These are phyloP conservation scores for Tetradesmus obliquus DNA, from an alignment of 139 green algal genomes.

Conservation along the genomic window DNA sequence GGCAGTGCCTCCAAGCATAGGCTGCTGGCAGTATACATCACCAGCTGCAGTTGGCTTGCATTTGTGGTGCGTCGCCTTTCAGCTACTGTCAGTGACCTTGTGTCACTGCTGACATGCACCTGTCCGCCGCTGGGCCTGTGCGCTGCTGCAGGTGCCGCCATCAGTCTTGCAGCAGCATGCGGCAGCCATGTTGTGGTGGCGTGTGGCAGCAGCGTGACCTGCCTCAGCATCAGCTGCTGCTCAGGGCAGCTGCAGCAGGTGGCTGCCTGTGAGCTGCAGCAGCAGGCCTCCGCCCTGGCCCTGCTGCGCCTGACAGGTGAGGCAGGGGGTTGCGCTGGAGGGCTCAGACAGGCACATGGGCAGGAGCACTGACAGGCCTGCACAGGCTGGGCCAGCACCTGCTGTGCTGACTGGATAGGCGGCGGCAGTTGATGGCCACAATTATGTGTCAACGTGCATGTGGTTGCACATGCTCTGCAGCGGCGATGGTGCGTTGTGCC, in stretches of 20 bases:
- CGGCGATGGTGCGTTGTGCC: background rate
- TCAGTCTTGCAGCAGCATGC: slow-evolving; percentile 35
- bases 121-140: background rate
- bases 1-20: no score
- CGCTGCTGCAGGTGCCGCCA: background rate
- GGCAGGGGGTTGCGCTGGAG: background rate
- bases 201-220: background rate
- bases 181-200: slow-evolving; percentile 42
- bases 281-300: slow-evolving; percentile 44
- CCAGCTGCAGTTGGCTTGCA: background rate
- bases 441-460: background rate
- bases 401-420: background rate
- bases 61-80: background rate
- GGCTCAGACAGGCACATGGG: no score
- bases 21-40: background rate
- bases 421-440: background rate
- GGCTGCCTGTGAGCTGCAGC: background rate
- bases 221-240: background rate
- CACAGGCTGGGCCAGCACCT: background rate
- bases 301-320: background rate
- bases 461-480: background rate
- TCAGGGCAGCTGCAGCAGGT: background rate
- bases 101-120: background rate
- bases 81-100: background rate
- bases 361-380: no score